Evolutionary conservation across 2,329 filamentous ascomycete species (phyloP), one percentile per base, ranked within the genome.

Genomic region (Colletotrichum tanaceti): DNA sequence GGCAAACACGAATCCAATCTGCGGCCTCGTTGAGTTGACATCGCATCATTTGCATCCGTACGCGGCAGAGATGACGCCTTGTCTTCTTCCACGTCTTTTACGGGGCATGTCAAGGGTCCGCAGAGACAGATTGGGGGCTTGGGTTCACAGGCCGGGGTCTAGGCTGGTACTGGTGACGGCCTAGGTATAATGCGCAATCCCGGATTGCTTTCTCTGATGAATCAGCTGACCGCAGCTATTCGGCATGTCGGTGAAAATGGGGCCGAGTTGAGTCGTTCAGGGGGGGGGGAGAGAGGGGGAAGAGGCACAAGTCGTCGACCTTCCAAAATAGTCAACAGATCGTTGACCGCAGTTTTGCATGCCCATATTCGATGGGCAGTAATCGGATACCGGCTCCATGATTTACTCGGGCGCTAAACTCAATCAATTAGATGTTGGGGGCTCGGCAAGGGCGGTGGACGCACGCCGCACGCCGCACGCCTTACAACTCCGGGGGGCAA

Each of bases 1-100:
- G 65, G 50, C 49, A 68, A 38, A 68, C 57, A 55, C 62, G 62
- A 68, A 38, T 38, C 44, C 35, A 41, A 39, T 57, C n/a, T 28
- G n/a, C 32, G 43, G 38, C 28, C 20, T 14, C 43, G 38, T 49
- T 20, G n/a, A 22, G 32, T 35, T 10, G 7, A 35, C 32, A 35
- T 35, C 7, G 32, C 32, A 35, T n/a, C n/a, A n/a, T n/a, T n/a
- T n/a, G 32, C 32, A 35, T 35, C 10, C 7, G 32, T 7, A 35
- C 32, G 10, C 10, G 32, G 32, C 32, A 35, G 32, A 35, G 32
- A 10, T 35, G 32, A 35, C 9, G 32, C 7, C 11, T 5, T 22
- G 11, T 44, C 22, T 2, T 14, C 4, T 24, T 24, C 24, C 24
- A 24, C 24, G 24, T 24, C 24, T 24, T 24, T 24, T 9, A 14